A percentile compares a stretch with the other conserved stretches of the same genome.
phyloP scores from a whole-genome alignment of 306 rosid genomes.

The Lablab purpureus region DNA sequence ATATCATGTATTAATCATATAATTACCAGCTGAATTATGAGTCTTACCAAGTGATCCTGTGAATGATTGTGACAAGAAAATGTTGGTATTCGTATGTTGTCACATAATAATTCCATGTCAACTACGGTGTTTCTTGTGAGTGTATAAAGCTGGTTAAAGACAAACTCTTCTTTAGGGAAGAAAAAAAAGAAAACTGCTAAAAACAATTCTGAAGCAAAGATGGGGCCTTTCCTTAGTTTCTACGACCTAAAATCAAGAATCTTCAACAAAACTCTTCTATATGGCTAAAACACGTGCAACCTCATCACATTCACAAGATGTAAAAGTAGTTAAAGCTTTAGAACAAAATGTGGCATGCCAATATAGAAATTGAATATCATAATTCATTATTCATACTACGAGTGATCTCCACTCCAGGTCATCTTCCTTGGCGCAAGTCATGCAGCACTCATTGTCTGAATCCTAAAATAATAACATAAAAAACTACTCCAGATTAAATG shows the following conservation, averaged over 20 bases:
- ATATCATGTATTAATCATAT: too few species aligned
- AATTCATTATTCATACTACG: background rate
- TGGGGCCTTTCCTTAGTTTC: background rate
- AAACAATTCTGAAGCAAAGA: background rate
- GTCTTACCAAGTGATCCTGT: background rate
- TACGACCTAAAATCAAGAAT: background rate
- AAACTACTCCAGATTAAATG: background rate
- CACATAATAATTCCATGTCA: background rate
- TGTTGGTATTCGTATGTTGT: background rate
- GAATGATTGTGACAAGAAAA: slow-evolving; percentile 6
- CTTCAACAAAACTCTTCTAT: background rate
- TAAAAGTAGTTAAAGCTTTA: background rate
- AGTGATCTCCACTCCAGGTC: background rate
- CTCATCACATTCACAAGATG: background rate
- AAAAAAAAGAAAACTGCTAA: background rate
- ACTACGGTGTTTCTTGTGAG: background rate
- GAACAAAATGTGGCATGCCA: background rate
- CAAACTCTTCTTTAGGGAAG: background rate
- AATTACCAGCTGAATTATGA: background rate
- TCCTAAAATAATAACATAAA: background rate
- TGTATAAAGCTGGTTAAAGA: background rate
- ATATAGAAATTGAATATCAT: background rate
- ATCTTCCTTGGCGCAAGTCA: background rate
- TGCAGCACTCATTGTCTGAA: background rate
- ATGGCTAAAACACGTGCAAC: background rate